phyloP scores from a whole-genome alignment of 2,329 filamentous ascomycete genomes.

The Aspergillus floridensis region DNA sequence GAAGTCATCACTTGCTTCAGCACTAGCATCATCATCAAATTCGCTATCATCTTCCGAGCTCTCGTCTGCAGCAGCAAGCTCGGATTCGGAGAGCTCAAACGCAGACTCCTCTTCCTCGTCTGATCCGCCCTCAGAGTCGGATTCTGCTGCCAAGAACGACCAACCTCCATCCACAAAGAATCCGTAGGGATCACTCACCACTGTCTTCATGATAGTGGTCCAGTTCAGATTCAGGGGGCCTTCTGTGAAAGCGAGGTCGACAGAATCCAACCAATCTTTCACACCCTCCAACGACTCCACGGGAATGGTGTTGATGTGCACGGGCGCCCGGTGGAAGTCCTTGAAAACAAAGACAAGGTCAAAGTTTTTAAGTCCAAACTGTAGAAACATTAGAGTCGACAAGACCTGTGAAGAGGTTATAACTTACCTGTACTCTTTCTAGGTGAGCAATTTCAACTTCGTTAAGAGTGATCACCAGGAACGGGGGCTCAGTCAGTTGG shows the following conservation, averaged over 20 bases:
- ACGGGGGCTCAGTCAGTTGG: slow-evolving; percentile 93
- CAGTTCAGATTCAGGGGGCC: slow-evolving; percentile 97
- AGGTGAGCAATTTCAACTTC: slow-evolving; percentile 96
- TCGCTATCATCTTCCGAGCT: slow-evolving; percentile 86
- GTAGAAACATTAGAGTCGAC: slow-evolving; percentile 31
- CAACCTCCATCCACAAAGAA: slow-evolving; percentile 97
- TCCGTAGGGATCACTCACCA: slow-evolving; percentile 85
- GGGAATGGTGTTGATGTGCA: slow-evolving; percentile 96
- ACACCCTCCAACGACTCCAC: slow-evolving; percentile 92
- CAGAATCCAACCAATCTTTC: slow-evolving; percentile 95
- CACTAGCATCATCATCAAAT: slow-evolving; percentile 87
- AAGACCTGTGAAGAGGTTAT: not conserved
- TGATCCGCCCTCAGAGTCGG: slow-evolving; percentile 74
- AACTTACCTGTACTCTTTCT: slow-evolving; percentile 71
- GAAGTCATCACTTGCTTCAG: slow-evolving; percentile 66
- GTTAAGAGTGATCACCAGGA: slow-evolving; percentile 90
- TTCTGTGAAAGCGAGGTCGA: slow-evolving; percentile 91
- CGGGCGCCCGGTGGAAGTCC: slow-evolving; percentile 85
- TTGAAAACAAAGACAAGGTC: slow-evolving; percentile 98
- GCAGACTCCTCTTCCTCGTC: slow-evolving; percentile 84
- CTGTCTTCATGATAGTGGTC: slow-evolving; percentile 99
- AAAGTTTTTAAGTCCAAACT: slow-evolving; percentile 98
- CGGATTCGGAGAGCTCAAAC: slow-evolving; percentile 85
- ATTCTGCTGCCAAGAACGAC: slow-evolving; percentile 85
- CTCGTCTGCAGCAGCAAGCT: slow-evolving; percentile 70